Evolutionary conservation across 2,329 filamentous ascomycete species (phyloP), one percentile per base, ranked within the genome.

Genomic region (Pseudopithomyces maydicus): DNA sequence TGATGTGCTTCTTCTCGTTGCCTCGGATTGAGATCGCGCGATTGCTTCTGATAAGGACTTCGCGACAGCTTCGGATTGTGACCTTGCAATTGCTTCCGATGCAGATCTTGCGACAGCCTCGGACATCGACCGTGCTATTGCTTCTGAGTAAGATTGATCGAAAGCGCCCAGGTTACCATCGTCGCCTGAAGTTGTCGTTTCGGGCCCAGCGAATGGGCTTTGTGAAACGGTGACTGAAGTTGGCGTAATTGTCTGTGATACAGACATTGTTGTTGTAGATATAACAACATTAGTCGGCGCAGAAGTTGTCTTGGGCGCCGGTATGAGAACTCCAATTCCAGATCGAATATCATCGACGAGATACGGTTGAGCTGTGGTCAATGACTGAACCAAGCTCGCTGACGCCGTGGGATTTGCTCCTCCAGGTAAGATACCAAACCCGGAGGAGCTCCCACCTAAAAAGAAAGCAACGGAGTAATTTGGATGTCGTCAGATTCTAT

Each of bases 341-440:
- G 26, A 17, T 12, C 26, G 26, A 14, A 44, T 20, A n/a, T 29
- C 22, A n/a, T 23, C 23, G 23, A 45, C 14, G 3, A 46, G 26
- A 12, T 47, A 26, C 19, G 29, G 44, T n/a, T 29, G 44, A 20
- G 32, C 29, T 10, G 44, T 35, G 2, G 44, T 7, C 10, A 19
- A 8, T 3, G 26, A 11, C n/a, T 20, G 29, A 6, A 10, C 20
- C 44, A 26, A 35, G 7, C 29, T 20, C 44, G 15, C 14, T 8
- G 29, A 47, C 29, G 33, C 44, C 8, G 29, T 47, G 20, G 44
- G 44, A 7, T n/a, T 20, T 12, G 12, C 44, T 20, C 19, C 26
- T 47, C 44, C 44, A 47, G 44, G 44, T 11, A 47, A 47, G 12
- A 8, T 14, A 35, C 44, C 44, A 47, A 47, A 29, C 44, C 44